phyloP scores from a whole-genome alignment of 306 rosid species.

The Ziziphus jujuba region DNA sequence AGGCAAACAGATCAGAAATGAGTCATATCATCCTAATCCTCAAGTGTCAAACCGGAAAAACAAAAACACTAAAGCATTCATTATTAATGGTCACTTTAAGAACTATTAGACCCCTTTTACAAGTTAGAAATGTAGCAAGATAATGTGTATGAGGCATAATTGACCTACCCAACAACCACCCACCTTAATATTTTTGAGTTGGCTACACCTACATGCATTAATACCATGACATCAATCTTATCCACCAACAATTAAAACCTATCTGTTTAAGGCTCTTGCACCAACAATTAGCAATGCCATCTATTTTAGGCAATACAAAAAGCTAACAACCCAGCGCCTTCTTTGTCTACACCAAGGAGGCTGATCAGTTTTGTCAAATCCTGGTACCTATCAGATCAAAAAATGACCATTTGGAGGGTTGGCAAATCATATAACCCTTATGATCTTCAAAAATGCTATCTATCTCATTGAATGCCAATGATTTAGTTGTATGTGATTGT shows the following conservation, averaged over 20 bases:
- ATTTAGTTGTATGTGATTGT: no score
- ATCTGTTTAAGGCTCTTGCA: constrained; percentile 32
- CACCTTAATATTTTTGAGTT: constrained; percentile 44
- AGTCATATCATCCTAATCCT: not conserved
- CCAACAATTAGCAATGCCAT: constrained; percentile 34
- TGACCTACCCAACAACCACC: constrained; percentile 63
- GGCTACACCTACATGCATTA: constrained; percentile 69
- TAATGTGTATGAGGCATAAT: constrained; percentile 52
- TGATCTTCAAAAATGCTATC: not conserved
- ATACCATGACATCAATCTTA: constrained; percentile 54
- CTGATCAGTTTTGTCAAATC: constrained; percentile 33
- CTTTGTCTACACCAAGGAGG: constrained; percentile 25
- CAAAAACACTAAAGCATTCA: constrained; percentile 15
- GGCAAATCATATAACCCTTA: constrained; percentile 6
- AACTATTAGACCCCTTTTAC: constrained; percentile 20
- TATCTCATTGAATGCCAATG: not conserved
- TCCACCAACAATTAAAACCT: constrained; percentile 50
- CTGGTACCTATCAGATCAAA: constrained; percentile 41
- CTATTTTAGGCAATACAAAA: constrained; percentile 20
- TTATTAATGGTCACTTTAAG: constrained; percentile 26
- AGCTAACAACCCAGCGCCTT: constrained; percentile 34
- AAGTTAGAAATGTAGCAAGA: constrained; percentile 22
- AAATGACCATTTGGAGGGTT: constrained; percentile 9
- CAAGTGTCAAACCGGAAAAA: not conserved
- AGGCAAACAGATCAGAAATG: not conserved